phyloP scores from a whole-genome alignment of 768 basidiomycete genomes.

The Lentinula lateritia region DNA sequence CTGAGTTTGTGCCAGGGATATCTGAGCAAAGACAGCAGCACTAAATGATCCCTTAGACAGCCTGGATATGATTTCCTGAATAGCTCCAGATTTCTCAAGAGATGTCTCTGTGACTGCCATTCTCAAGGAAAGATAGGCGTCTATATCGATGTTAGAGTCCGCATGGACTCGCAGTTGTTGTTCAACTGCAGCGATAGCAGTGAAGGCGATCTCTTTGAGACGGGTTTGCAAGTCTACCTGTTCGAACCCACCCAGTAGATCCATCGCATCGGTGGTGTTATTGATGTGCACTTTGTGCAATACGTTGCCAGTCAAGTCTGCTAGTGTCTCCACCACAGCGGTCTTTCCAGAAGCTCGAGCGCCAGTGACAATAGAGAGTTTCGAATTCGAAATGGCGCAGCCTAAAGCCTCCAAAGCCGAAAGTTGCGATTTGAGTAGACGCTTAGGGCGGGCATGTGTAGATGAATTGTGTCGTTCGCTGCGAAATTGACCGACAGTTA shows the following conservation, averaged over 20 bases:
- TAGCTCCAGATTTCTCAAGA: neutral
- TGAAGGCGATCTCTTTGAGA: conserved; percentile 29
- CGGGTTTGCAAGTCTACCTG: conserved; percentile 64
- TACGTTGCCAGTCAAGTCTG: conserved; percentile 60
- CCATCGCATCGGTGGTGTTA: conserved; percentile 85
- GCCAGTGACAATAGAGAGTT: conserved; percentile 89
- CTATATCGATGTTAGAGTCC: neutral
- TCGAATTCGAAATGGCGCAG: conserved; percentile 66
- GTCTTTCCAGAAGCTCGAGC: conserved; percentile 75
- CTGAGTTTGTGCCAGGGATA: neutral
- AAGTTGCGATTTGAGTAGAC: conserved; percentile 58
- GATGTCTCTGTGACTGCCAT: neutral
- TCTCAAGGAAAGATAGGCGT: neutral
- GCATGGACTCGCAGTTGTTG: conserved; percentile 27
- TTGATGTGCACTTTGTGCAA: conserved; percentile 77
- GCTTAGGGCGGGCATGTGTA: conserved; percentile 33
- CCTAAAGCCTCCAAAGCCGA: conserved; percentile 70
- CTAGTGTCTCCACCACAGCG: conserved; percentile 60
- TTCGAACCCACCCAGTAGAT: conserved; percentile 94
- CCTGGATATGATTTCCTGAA: neutral
- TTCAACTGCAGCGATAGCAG: conserved; percentile 34
- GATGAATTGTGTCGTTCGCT: conserved; percentile 29
- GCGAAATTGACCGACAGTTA: conserved; percentile 67
- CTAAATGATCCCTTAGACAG: neutral
- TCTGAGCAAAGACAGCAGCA: neutral